Base-by-base conservation (phyloP, 805 yeast species). In the Candida mattraensis region DNA sequence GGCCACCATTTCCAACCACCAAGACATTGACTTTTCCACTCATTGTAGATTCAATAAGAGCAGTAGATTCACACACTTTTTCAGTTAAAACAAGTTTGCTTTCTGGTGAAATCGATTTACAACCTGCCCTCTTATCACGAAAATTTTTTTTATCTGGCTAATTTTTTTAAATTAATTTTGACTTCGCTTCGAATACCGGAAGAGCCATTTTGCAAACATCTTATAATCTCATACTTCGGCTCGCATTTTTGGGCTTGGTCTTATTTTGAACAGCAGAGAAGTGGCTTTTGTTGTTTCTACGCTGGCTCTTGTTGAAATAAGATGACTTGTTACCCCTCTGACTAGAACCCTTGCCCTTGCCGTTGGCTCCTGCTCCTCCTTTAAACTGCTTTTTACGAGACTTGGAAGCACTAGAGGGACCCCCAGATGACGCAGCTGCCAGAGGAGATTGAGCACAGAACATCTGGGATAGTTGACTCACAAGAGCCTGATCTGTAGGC, bases 1-100 rank as follows among this genome's bases (percentile, higher is more conserved):
- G 88, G 50, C 99, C 99, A 60, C 99, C 99, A 66, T 85, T 87
- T 55, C 99, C 99, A 50, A 93, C 75, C 47, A 93, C 81, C 44
- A 93, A 78, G 49, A 93, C 64, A 60, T 84, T 87, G 28, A 52
- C 46, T 34, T 53, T 54, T 12, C 47, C 46, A 26, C 47, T 32
- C 43, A 44, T 40, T 16, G 19, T 14, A 10, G 13, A 12, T 16
- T n/a, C n/a, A n/a, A n/a, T n/a, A n/a, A n/a, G n/a, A n/a, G n/a
- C n/a, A n/a, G n/a, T n/a, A n/a, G n/a, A n/a, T n/a, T n/a, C n/a
- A n/a, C n/a, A n/a, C n/a, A n/a, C n/a, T n/a, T n/a, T n/a, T n/a
- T n/a, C n/a, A n/a, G n/a, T n/a, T n/a, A n/a, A n/a, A 9, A 9
- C 9, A 24, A 8, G 14, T 11, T 21, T 11, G 23, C 23, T 21